A percentile compares a stretch with the other conserved stretches of the same genome.
Evolutionary conservation across 345 rosid species (phyloP).

Genomic region (Dovyalis caffra): DNA sequence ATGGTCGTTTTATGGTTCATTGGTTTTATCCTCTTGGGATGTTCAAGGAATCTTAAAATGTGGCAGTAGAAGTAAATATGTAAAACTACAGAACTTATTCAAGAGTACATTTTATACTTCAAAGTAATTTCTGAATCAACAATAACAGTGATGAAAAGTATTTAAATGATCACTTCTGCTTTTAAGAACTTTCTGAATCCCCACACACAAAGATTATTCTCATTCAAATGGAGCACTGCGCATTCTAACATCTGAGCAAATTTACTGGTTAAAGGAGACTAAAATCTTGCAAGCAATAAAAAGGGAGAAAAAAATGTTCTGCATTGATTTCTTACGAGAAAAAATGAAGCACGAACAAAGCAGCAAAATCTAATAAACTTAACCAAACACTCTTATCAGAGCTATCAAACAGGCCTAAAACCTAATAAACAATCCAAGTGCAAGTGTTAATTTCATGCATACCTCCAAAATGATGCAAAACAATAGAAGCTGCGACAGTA

Average conservation of each 20-base stretch:
- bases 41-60: no score
- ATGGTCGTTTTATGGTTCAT: no score
- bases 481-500: constrained; percentile 94
- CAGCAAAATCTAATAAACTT: background rate
- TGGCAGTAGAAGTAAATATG: no score
- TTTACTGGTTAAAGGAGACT: background rate
- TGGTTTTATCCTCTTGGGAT: no score
- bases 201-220: background rate
- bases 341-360: background rate
- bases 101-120: no score
- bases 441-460: constrained; percentile 4
- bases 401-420: background rate
- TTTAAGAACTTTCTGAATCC: no score
- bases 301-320: no score
- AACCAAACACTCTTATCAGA: background rate
- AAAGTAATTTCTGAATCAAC: background rate
- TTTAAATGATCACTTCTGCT: no score
- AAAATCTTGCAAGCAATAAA: no score
- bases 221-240: background rate
- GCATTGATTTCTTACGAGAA: no score
- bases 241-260: background rate
- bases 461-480: constrained; percentile 97
- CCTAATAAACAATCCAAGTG: background rate
- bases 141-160: background rate
- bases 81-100: no score